Base-by-base conservation (phyloP, 345 rosid genomes). In the Conringia planisiliqua region DNA sequence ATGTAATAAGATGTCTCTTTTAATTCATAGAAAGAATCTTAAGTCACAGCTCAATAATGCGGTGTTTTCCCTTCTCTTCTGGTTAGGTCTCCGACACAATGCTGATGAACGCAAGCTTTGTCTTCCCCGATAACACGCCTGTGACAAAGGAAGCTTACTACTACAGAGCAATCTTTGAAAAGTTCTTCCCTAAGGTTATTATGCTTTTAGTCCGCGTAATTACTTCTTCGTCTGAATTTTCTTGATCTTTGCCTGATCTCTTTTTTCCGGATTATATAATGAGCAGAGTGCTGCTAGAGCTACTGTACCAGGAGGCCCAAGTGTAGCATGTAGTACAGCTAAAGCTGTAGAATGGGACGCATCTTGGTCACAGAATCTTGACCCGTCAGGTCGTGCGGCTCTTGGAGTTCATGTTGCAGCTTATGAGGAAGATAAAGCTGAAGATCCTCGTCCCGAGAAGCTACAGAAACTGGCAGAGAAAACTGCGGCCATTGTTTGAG, bases 261-360 rank as follows among this genome's bases (percentile, higher is more conserved):
- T 32, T 58, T 71, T 24, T 68, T n/a, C n/a, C 29, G 64, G 44
- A 16, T 55, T 80, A 27, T 82, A 18, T 57, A 76, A 74, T 80
- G 73, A 59, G 36, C 29, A 90, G 96, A 84, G 83, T 33, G 89
- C 93, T 61, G 96, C 96, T 51, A 85, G 93, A 86, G 82, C 80
- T 18, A 90, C 93, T 0, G 96, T 90, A 62, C 96, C 96, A 47
- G 93, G 92, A 76, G 96, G 96, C 62, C 96, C 96, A 60, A 88
- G 93, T 73, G 84, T 90, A 43, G 96, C 96, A 10, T 90, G 96
- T 86, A 90, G 97, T 40, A 85, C 93, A 7, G 92, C 97, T 16
- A 90, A 88, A 74, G 97, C 94, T 59, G 90, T 88, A 16, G 93
- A 90, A 66, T 90, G 97, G 93, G 93, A 90, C 70, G 93, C 89